A percentile compares a stretch with the other conserved stretches of the same genome.
These are phyloP conservation scores for Alternaria triticimaculans DNA, from an alignment of 2,329 filamentous ascomycete genomes.

Conservation along the genomic window DNA sequence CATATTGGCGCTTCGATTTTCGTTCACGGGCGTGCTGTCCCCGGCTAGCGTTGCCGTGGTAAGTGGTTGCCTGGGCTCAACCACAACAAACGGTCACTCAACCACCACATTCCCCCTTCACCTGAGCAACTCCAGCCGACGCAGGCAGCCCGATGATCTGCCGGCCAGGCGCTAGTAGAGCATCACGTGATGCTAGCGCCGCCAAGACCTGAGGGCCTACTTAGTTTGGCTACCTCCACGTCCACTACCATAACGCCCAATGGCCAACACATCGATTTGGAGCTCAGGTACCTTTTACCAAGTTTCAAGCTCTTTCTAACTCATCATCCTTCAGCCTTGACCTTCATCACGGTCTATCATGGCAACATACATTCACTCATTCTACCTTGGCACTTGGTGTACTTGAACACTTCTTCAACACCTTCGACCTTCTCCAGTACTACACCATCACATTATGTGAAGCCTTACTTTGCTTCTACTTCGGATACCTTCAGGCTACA, in stretches of 20 bases:
- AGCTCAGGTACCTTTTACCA: not conserved
- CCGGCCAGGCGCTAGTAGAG: not conserved
- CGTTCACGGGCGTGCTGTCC: constrained; percentile 1
- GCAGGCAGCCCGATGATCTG: not conserved
- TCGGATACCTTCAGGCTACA: not conserved
- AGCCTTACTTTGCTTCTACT: not conserved
- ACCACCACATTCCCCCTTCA: constrained; percentile 3
- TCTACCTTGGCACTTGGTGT: constrained; percentile 12
- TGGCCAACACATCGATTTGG: not conserved
- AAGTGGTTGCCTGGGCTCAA: not conserved
- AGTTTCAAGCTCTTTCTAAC: not conserved
- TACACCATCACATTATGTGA: not conserved
- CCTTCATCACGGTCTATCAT: constrained; percentile 6
- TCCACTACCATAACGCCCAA: not conserved
- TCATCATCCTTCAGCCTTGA: not conserved
- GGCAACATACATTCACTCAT: constrained; percentile 12
- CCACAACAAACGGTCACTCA: not conserved
- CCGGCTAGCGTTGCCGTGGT: constrained; percentile 9
- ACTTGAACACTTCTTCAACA: not conserved
- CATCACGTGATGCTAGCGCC: not conserved
- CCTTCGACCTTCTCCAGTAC: not conserved
- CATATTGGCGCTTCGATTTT: not conserved
- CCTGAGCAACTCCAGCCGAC: constrained; percentile 2
- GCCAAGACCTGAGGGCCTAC: not conserved
- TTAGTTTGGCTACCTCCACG: not conserved